Percentiles rank a stretch among this genome's conserved stretches.
Evolutionary conservation across 352 stramenopile genomes (phyloP).

Genomic region (Sclerospora graminicola): DNA sequence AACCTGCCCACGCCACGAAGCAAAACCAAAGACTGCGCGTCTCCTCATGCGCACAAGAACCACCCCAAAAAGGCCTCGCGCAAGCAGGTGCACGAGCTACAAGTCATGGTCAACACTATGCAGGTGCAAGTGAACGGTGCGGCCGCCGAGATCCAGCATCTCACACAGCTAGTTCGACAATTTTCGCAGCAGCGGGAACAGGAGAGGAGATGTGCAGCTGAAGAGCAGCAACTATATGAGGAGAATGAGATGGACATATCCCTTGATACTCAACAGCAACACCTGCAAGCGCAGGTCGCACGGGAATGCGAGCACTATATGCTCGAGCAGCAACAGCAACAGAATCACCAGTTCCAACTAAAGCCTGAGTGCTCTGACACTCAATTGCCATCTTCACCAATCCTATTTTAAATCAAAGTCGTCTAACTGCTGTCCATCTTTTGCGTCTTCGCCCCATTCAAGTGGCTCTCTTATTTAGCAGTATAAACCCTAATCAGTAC

Average conservation of each 20-base stretch:
- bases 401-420: background rate
- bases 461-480: slow-evolving; percentile 6
- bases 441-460: background rate
- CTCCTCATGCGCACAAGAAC: slow-evolving; percentile 7
- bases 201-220: slow-evolving; percentile 3
- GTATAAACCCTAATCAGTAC: background rate
- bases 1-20: background rate
- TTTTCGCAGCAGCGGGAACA: slow-evolving; percentile 11
- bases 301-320: slow-evolving; percentile 10
- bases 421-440: background rate
- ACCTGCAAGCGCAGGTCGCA: slow-evolving; percentile 8
- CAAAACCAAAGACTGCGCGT: background rate
- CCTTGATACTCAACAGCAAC: slow-evolving; percentile 9
- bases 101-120: slow-evolving; percentile 20
- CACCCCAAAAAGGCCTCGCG: slow-evolving; percentile 21
- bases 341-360: background rate
- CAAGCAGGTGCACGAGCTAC: slow-evolving; percentile 23
- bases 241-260: slow-evolving; percentile 17
- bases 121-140: slow-evolving; percentile 19
- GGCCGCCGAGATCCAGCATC: slow-evolving; percentile 17
- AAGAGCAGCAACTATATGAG: slow-evolving; percentile 4
- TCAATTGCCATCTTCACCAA: background rate
- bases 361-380: background rate
- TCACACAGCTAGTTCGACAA: slow-evolving; percentile 19
- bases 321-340: slow-evolving; percentile 6